Percentiles rank a stretch among this genome's conserved stretches.
These are phyloP conservation scores for Diutina neorugosa DNA, from an alignment of 1,139 yeast genomes.

Conservation along the genomic window DNA sequence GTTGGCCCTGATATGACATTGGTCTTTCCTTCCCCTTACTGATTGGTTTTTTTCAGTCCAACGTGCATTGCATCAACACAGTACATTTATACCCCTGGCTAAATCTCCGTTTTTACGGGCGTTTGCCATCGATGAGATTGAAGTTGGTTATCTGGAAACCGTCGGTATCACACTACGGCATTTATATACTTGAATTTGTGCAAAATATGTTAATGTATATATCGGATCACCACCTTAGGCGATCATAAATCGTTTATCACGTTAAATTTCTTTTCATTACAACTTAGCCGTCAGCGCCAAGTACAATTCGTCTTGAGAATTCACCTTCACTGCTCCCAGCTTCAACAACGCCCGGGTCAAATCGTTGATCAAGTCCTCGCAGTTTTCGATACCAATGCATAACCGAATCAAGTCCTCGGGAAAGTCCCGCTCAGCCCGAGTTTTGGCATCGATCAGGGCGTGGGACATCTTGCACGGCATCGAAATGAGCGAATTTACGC, in stretches of 20 bases:
- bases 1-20: background rate
- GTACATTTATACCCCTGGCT: background rate
- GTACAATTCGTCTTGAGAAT: slow-evolving; percentile 2
- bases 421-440: slow-evolving; percentile 75
- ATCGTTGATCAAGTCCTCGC: slow-evolving; percentile 58
- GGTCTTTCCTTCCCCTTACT: too few relatives aligned
- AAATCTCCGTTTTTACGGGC: background rate
- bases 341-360: slow-evolving; percentile 55
- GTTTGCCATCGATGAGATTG: background rate
- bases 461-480: slow-evolving; percentile 95
- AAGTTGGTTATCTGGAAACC: background rate
- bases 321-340: slow-evolving; percentile 40
- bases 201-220: background rate
- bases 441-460: slow-evolving; percentile 85
- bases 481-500: slow-evolving; percentile 82
- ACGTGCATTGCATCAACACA: background rate
- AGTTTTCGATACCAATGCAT: slow-evolving; percentile 77
- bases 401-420: slow-evolving; percentile 86
- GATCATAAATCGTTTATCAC: background rate
- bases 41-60: too few relatives aligned
- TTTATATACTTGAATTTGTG: background rate
- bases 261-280: background rate
- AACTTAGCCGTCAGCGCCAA: background rate
- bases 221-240: background rate
- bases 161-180: background rate